phyloP scores from a whole-genome alignment of 1,284 basidiomycete genomes.

The Singerocomus inundabilis region DNA sequence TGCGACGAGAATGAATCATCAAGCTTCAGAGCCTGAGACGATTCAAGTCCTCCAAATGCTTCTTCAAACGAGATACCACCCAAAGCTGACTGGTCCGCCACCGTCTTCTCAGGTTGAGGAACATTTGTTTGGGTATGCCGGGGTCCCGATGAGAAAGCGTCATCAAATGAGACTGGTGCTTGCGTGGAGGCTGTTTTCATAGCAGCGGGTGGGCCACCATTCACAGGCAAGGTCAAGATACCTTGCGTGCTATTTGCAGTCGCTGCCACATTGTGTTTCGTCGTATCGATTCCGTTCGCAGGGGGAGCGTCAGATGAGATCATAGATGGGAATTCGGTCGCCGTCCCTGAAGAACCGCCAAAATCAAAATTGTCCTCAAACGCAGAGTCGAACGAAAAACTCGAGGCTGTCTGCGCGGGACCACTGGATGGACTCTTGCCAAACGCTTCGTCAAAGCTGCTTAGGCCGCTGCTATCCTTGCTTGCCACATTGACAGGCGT shows the following conservation, averaged over 20 bases:
- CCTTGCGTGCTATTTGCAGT: conserved; percentile 21
- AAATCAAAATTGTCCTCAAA: conserved; percentile 92
- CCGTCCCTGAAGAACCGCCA: conserved; percentile 44
- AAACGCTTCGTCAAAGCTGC: conserved; percentile 74
- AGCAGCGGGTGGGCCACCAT: conserved; percentile 4
- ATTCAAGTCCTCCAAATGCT: conserved; percentile 53
- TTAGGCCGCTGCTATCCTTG: conserved; percentile 44
- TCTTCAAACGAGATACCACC: conserved; percentile 54
- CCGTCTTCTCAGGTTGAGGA: conserved; percentile 20
- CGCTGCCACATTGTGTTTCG: conserved; percentile 17
- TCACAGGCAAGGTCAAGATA: conserved; percentile 14
- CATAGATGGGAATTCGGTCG: conserved; percentile 30
- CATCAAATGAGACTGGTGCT: conserved; percentile 47
- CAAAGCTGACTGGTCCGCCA: conserved; percentile 14
- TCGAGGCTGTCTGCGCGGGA: conserved; percentile 38
- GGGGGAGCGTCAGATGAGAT: conserved; percentile 13
- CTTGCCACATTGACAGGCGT: conserved; percentile 16
- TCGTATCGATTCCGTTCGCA: conserved; percentile 16
- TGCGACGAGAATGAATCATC: conserved; percentile 34
- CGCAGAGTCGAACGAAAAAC: conserved; percentile 63
- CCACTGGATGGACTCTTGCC: conserved; percentile 48
- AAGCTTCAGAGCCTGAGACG: conserved; percentile 43
- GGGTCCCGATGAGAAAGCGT: conserved; percentile 42
- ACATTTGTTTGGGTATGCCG: conserved; percentile 11
- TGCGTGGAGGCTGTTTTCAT: conserved; percentile 15